phyloP scores from a whole-genome alignment of 768 basidiomycete genomes.

The Flagelloscypha sp. region DNA sequence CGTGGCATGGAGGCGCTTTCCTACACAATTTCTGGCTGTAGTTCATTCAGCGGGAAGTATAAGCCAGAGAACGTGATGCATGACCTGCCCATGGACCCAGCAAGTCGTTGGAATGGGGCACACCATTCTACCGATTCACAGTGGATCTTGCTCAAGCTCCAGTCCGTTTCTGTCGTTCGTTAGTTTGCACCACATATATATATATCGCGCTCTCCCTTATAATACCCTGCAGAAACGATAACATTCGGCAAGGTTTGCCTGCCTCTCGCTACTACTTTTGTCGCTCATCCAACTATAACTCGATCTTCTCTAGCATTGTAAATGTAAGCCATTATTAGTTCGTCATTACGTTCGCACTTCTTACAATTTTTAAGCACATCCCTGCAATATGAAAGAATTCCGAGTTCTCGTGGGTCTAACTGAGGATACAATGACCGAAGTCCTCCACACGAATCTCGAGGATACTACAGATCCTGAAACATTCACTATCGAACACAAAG shows the following conservation, averaged over 20 bases:
- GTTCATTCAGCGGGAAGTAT: constrained; percentile 68
- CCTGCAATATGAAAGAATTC: constrained; percentile 83
- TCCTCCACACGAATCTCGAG: constrained; percentile 53
- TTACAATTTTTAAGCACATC: constrained; percentile 46
- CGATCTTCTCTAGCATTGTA: constrained; percentile 27
- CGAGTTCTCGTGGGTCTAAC: constrained; percentile 59
- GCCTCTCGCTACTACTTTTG: constrained; percentile 2
- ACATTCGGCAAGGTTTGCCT: constrained; percentile 71
- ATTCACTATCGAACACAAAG: constrained; percentile 49
- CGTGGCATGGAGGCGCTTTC: too few species aligned
- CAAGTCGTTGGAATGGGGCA: constrained; percentile 71
- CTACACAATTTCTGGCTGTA: constrained; percentile 53
- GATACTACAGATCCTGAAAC: constrained; percentile 61
- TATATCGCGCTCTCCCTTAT: constrained; percentile 5
- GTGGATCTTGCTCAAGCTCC: constrained; percentile 64
- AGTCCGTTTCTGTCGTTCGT: constrained; percentile 59
- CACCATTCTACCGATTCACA: constrained; percentile 49
- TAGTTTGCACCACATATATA: constrained; percentile 24
- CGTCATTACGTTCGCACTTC: constrained; percentile 1
- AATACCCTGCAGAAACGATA: constrained; percentile 44
- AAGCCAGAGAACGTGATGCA: constrained; percentile 60
- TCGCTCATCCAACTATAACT: constrained; percentile 8
- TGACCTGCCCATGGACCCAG: constrained; percentile 54
- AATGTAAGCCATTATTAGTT: constrained; percentile 23
- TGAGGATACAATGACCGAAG: constrained; percentile 60